Evolutionary conservation across 495 filamentous ascomycete species (phyloP).

Genomic region (Aspergillus bertholletiae): DNA sequence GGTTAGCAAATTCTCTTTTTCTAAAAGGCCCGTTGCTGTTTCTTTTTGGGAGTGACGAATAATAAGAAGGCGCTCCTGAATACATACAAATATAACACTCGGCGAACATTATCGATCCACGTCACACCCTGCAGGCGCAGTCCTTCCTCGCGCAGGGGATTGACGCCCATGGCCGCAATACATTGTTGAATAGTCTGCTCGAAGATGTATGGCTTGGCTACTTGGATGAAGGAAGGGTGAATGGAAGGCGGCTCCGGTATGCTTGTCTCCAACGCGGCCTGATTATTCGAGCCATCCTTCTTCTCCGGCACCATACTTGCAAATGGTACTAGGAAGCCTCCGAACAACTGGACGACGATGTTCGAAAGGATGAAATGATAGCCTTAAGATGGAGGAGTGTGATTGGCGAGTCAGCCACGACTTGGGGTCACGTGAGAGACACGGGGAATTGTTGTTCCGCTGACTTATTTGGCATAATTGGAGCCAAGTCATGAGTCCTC

Average conservation of each 20-base stretch:
- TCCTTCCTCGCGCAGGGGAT: slow-evolving; percentile 62
- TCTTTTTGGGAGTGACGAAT: not conserved
- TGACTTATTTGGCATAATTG: no score
- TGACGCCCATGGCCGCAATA: slow-evolving; percentile 50
- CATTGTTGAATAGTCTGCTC: slow-evolving; percentile 59
- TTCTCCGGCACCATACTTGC: slow-evolving; percentile 23
- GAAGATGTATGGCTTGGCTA: slow-evolving; percentile 65
- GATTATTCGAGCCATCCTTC: slow-evolving; percentile 15
- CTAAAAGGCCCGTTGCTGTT: not conserved
- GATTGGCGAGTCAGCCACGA: not conserved
- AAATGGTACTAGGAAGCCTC: not conserved
- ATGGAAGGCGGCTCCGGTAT: slow-evolving; percentile 44
- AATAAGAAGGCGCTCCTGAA: not conserved
- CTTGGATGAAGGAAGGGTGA: slow-evolving; percentile 69
- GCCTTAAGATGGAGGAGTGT: slow-evolving; percentile 5
- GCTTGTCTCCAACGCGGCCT: slow-evolving; percentile 10
- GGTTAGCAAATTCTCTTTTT: not conserved
- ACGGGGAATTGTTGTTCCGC: slow-evolving; percentile 1
- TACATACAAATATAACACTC: slow-evolving; percentile 64
- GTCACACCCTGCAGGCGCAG: slow-evolving; percentile 72
- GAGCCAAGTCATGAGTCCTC: no score
- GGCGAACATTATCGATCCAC: slow-evolving; percentile 76
- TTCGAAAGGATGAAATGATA: slow-evolving; percentile 1
- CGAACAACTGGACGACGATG: not conserved
- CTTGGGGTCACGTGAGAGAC: not conserved